Evolutionary conservation across 225 moss, liverwort and hornwort species (phyloP).

Genomic region (Sphagnum tenellum): DNA sequence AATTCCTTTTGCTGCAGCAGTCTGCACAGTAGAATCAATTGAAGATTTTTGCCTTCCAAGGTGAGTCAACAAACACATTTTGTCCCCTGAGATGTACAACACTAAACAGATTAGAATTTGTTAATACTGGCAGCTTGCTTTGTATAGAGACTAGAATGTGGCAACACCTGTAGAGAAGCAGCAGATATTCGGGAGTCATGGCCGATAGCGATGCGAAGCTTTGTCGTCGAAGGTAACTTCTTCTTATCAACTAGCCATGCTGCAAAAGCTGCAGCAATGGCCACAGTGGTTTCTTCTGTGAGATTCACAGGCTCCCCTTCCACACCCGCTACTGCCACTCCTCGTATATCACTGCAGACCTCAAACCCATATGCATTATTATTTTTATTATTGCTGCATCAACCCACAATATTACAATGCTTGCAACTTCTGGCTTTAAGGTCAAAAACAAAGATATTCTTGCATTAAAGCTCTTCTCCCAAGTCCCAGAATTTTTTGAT

Average conservation of each 20-base stretch:
- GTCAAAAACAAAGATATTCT: too few relatives aligned
- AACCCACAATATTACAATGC: too few relatives aligned
- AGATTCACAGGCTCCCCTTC: conserved; percentile 85
- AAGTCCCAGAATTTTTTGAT: too few relatives aligned
- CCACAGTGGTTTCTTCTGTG: conserved; percentile 67
- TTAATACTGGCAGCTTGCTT: not conserved
- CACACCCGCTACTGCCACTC: conserved; percentile 88
- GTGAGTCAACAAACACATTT: too few relatives aligned
- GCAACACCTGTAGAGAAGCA: conserved; percentile 65
- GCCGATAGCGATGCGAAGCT: conserved; percentile 61
- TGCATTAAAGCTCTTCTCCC: too few relatives aligned
- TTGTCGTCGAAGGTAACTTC: conserved; percentile 46
- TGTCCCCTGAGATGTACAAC: too few relatives aligned
- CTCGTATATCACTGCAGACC: conserved; percentile 79
- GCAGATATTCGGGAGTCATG: conserved; percentile 94
- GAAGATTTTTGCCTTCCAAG: too few relatives aligned
- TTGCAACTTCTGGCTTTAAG: too few relatives aligned
- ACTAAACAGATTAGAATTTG: not conserved
- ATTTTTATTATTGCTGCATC: too few relatives aligned
- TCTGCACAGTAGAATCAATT: conserved; percentile 25
- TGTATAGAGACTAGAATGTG: not conserved
- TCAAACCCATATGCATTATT: too few relatives aligned
- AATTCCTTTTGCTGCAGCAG: conserved; percentile 79
- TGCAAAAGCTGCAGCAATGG: conserved; percentile 86
- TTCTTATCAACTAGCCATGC: conserved; percentile 72